These are phyloP conservation scores for Mucor irregularis DNA, from an alignment of 371 early-diverging fungal genomes.

Conservation along the genomic window DNA sequence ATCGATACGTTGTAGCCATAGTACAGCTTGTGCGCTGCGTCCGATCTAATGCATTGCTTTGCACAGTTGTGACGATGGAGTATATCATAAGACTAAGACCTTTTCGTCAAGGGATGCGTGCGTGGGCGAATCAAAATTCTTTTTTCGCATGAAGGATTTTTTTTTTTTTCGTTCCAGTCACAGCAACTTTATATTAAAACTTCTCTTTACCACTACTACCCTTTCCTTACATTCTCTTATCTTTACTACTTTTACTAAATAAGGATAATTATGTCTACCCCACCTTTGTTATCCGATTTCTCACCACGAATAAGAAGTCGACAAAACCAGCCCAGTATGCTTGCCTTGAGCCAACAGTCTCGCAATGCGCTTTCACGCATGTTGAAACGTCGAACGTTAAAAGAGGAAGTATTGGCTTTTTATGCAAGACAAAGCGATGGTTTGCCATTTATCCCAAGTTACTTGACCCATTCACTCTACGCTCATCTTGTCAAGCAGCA, in stretches of 20 bases:
- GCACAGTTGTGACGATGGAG: too few relatives aligned
- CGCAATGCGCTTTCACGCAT: slow-evolving; percentile 8
- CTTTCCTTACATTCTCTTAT: too few relatives aligned
- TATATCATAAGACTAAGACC: too few relatives aligned
- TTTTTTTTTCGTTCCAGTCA: too few relatives aligned
- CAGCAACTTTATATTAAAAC: too few relatives aligned
- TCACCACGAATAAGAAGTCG: background rate
- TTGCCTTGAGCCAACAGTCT: background rate
- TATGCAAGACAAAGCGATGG: slow-evolving; percentile 22
- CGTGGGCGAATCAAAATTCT: too few relatives aligned
- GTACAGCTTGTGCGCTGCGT: too few relatives aligned
- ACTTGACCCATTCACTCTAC: slow-evolving; percentile 35
- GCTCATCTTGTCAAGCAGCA: slow-evolving; percentile 31
- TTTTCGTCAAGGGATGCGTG: too few relatives aligned
- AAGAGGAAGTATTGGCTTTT: slow-evolving; percentile 16
- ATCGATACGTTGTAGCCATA: too few relatives aligned
- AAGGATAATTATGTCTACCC: background rate
- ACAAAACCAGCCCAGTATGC: background rate
- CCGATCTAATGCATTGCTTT: too few relatives aligned
- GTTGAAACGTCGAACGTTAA: slow-evolving; percentile 7
- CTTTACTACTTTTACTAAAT: background rate
- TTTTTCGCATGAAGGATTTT: too few relatives aligned
- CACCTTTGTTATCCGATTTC: slow-evolving; percentile 1
- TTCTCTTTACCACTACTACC: too few relatives aligned
- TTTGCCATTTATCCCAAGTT: slow-evolving; percentile 28